phyloP scores from a whole-genome alignment of 2,329 filamentous ascomycete species.

The Colletotrichum musicola region DNA sequence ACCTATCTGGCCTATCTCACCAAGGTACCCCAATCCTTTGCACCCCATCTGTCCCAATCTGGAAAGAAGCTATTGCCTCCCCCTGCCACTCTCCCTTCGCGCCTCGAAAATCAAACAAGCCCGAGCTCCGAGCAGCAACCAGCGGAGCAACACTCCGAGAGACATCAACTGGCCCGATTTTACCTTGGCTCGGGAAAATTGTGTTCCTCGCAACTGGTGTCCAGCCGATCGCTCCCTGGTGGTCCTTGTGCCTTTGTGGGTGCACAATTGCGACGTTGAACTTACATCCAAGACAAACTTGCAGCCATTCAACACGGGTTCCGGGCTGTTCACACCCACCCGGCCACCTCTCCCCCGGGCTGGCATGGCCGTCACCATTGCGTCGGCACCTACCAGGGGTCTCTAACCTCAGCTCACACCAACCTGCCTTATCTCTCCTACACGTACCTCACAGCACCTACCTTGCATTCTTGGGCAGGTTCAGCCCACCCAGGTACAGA shows the following conservation, averaged over 20 bases:
- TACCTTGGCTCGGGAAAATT: background rate
- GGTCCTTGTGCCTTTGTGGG: background rate
- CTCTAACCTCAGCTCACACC: background rate
- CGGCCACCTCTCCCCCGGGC: background rate
- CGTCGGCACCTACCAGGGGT: slow-evolving; percentile 8
- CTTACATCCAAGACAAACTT: background rate
- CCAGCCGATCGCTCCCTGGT: slow-evolving; percentile 3
- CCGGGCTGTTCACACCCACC: background rate
- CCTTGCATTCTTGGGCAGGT: slow-evolving; percentile 11
- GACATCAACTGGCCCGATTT: slow-evolving; percentile 1
- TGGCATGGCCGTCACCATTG: slow-evolving; percentile 19
- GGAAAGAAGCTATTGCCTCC: slow-evolving; percentile 33
- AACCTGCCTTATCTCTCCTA: background rate
- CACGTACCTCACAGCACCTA: background rate
- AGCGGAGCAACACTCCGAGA: slow-evolving; percentile 20
- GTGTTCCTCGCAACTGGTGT: background rate
- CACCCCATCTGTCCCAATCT: slow-evolving; percentile 16
- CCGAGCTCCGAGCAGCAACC: slow-evolving; percentile 24
- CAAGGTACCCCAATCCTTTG: slow-evolving; percentile 10
- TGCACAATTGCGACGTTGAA: slow-evolving; percentile 4
- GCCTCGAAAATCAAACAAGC: slow-evolving; percentile 5
- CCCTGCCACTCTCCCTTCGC: slow-evolving; percentile 6
- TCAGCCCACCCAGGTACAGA: background rate
- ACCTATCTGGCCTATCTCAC: background rate
- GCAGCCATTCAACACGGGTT: background rate